Base-by-base conservation (phyloP, 768 basidiomycete genomes). In the Leccinum olivaceopallidum region DNA sequence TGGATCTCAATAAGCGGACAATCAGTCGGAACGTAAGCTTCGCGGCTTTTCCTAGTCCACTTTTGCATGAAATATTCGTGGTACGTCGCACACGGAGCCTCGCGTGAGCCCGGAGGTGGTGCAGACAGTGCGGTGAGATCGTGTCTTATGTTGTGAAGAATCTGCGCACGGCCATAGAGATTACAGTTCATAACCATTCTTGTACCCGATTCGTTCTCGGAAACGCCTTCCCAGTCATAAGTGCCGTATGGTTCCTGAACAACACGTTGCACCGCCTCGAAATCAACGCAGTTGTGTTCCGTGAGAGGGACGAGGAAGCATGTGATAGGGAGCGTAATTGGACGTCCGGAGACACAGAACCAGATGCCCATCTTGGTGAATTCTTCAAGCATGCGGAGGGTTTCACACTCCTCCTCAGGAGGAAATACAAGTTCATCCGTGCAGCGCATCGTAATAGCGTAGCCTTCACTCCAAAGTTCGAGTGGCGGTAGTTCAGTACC, bases 221-320 rank as follows among this genome's bases (percentile, higher is more conserved):
- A 73, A 59, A 91, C 71, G 52, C 63, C 68, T 18, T 73, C 75
- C 89, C 89, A 91, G 65, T 90, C 79, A 26, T 71, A 70, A 20
- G 69, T 77, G 12, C 88, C 87, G 12, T 68, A 72, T 1, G 84
- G 85, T 52, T 82, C 73, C 6, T 73, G 59, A 53, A 89, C 71
- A 10, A 87, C 73, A 9, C 69, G 68, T 30, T 81, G 69, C 65
- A 93, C 87, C 0, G 78, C 78, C 13, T 75, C 68, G 58, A 83
- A 90, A 75, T 94, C 87, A 26, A 85, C 80, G 49, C 79, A 76
- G 20, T 73, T 69, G 30, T 78, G 73, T 47, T 71, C 67, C n/a
- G 76, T 78, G 53, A 94, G 73, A 5, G 89, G 91, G 24, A 89
- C 83, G 39, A 94, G 74, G 70, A 85, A 90, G 60, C 86, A 80